These are phyloP conservation scores for Blastocystis sp. DNA, from an alignment of 352 stramenopile species.

Conservation along the genomic window DNA sequence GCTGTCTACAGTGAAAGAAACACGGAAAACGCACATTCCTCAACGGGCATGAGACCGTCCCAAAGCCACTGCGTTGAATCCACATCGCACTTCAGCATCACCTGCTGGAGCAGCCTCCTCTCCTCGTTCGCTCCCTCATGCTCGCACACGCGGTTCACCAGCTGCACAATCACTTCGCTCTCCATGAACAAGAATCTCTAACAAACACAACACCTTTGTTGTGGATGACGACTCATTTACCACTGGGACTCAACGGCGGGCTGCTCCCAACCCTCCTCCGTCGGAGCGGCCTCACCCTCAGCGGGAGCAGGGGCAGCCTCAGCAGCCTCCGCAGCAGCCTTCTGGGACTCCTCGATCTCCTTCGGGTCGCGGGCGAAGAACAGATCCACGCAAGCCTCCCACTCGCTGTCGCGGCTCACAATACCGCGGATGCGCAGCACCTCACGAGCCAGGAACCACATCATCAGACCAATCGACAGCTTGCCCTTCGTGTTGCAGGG, in stretches of 20 bases:
- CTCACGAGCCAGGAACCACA: constrained; percentile 98
- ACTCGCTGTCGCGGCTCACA: constrained; percentile 87
- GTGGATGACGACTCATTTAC: constrained; percentile 40
- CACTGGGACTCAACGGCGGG: constrained; percentile 33
- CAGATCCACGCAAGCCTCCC: constrained; percentile 97
- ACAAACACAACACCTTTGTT: constrained; percentile 66
- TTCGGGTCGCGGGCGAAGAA: constrained; percentile 99
- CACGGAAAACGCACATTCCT: no score
- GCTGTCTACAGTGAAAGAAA: no score
- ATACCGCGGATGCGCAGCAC: constrained; percentile 93
- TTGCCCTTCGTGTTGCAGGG: constrained; percentile 99
- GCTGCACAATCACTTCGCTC: not conserved
- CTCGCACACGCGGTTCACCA: not conserved
- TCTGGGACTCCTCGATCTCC: constrained; percentile 98
- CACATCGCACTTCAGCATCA: no score
- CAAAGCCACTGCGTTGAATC: no score
- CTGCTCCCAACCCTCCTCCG: constrained; percentile 53
- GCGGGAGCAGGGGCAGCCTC: not conserved
- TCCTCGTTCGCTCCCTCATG: not conserved
- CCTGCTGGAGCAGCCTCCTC: no score
- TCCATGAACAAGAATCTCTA: constrained; percentile 9
- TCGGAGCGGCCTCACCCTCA: constrained; percentile 44
- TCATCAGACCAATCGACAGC: constrained; percentile 97
- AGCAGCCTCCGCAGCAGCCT: constrained; percentile 72
- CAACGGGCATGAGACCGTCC: no score